Conservation (phyloP, 148 eudicot species). For the Chenopodium formosanum region DNA sequence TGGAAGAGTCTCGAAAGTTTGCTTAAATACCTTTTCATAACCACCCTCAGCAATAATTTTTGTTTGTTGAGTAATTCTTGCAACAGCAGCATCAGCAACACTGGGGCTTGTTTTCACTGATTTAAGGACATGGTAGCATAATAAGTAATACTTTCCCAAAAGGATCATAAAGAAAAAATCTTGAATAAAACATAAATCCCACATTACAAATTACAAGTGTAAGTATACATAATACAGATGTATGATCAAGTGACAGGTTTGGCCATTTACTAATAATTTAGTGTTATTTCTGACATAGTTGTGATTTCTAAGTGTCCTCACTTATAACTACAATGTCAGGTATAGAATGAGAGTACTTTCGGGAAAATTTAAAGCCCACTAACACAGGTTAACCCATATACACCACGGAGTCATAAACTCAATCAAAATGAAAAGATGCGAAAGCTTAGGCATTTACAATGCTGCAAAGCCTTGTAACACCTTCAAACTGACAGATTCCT, state of each 20-base stretch:
- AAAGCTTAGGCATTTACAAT: neutral
- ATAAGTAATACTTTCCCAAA: neutral
- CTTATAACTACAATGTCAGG: neutral
- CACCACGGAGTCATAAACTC: neutral
- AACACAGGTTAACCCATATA: neutral
- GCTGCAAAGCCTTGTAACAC: too few relatives aligned
- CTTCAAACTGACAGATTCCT: too few relatives aligned
- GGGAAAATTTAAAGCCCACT: neutral
- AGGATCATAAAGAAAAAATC: neutral
- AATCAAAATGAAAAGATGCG: neutral
- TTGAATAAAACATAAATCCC: neutral
- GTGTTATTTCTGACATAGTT: neutral
- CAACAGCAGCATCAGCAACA: constrained; percentile 85
- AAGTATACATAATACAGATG: neutral
- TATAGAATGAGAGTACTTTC: neutral
- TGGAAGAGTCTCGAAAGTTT: constrained; percentile 75
- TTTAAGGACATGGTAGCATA: neutral
- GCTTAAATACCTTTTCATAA: constrained; percentile 79
- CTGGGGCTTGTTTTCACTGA: constrained; percentile 91
- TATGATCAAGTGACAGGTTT: neutral
- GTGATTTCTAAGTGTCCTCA: neutral
- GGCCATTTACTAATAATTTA: neutral
- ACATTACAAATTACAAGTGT: neutral
- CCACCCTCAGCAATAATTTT: constrained; percentile 92
- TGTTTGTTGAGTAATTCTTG: constrained; percentile 79